phyloP scores from a whole-genome alignment of 306 rosid genomes.

The Glycyrrhiza uralensis region DNA sequence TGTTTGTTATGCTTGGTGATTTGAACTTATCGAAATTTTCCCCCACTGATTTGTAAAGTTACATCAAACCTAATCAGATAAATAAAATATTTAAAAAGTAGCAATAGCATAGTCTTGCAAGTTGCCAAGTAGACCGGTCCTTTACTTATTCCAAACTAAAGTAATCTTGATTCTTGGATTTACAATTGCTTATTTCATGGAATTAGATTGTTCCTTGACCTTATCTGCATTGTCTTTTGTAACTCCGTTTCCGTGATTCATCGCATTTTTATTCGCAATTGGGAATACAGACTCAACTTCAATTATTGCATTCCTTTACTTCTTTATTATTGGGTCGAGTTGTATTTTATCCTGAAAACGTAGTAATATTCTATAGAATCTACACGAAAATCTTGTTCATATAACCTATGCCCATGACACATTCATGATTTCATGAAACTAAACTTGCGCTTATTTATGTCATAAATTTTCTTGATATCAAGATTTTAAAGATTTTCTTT shows the following conservation, averaged over 20 bases:
- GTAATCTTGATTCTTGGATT: neutral
- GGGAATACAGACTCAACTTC: neutral
- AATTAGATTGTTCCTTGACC: neutral
- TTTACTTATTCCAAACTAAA: neutral
- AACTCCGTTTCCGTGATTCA: neutral
- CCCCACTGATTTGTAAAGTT: neutral
- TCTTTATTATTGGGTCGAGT: neutral
- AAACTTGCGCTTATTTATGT: neutral
- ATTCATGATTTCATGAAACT: neutral
- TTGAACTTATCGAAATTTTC: conserved; percentile 14
- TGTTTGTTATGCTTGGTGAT: neutral
- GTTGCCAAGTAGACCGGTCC: neutral
- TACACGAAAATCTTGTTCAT: neutral
- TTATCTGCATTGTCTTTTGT: neutral
- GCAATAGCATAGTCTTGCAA: neutral
- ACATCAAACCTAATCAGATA: conserved; percentile 25
- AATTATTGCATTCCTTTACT: neutral
- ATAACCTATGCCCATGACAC: neutral
- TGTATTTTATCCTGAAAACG: neutral
- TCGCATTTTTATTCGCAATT: neutral
- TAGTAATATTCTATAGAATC: conserved; percentile 1
- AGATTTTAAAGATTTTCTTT: too few relatives aligned
- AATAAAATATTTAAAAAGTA: neutral
- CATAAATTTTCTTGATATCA: neutral
- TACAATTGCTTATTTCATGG: neutral